Evolutionary conservation across 805 yeast species (phyloP).

Genomic region (Monosporozyma aerobia): DNA sequence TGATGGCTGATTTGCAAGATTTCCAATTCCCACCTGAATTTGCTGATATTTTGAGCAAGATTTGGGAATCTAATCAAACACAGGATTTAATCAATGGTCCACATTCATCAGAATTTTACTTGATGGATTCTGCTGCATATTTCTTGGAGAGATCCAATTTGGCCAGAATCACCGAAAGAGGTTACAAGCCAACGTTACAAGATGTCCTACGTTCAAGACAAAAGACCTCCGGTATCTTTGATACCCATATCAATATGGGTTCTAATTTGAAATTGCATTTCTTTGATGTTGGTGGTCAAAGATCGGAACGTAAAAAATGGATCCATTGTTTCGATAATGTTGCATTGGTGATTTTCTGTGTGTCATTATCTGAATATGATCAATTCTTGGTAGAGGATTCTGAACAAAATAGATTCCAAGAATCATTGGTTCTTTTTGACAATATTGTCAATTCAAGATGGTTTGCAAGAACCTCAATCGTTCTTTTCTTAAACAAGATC

Average conservation of each 20-base stretch:
- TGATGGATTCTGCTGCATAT: slow-evolving; percentile 78
- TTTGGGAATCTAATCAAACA: slow-evolving; percentile 55
- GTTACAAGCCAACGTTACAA: slow-evolving; percentile 62
- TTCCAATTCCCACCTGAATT: slow-evolving; percentile 37
- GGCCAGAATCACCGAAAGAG: slow-evolving; percentile 38
- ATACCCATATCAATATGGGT: slow-evolving; percentile 68
- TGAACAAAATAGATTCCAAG: slow-evolving; percentile 68
- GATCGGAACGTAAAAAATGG: slow-evolving; percentile 95
- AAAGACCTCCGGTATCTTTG: slow-evolving; percentile 88
- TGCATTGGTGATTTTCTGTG: slow-evolving; percentile 81
- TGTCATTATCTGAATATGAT: slow-evolving; percentile 84
- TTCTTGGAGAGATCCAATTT: slow-evolving; percentile 51
- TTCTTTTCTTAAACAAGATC: slow-evolving; percentile 79
- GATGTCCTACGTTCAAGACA: slow-evolving; percentile 83
- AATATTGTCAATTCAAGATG: slow-evolving; percentile 87
- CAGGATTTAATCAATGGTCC: slow-evolving; percentile 41
- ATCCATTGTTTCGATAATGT: slow-evolving; percentile 94
- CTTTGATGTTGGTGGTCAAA: slow-evolving; percentile 90
- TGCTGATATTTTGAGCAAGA: slow-evolving; percentile 38
- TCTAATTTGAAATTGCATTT: slow-evolving; percentile 49
- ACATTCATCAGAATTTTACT: slow-evolving; percentile 63
- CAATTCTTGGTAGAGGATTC: slow-evolving; percentile 73
- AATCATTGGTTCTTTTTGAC: slow-evolving; percentile 75
- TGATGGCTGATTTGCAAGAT: slow-evolving; percentile 2
- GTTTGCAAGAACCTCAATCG: slow-evolving; percentile 82